These are phyloP conservation scores for Candida freyschussii DNA, from an alignment of 1,139 yeast genomes.

Conservation along the genomic window DNA sequence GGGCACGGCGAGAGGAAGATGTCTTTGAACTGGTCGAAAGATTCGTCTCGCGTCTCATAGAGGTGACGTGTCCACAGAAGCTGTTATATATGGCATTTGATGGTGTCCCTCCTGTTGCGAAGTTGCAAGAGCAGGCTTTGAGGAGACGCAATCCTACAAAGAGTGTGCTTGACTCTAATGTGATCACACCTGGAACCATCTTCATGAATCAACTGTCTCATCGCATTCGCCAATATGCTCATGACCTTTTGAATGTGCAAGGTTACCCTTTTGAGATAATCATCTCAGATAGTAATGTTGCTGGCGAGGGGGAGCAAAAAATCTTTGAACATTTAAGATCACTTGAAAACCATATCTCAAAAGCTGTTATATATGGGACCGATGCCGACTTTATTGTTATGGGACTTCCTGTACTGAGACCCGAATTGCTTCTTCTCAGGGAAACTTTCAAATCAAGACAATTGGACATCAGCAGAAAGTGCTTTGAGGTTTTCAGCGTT, in stretches of 20 bases:
- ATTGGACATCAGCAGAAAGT: constrained; percentile 1
- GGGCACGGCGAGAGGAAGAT: constrained; percentile 69
- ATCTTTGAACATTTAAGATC: constrained; percentile 71
- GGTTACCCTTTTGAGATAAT: constrained; percentile 44
- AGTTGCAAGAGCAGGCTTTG: constrained; percentile 86
- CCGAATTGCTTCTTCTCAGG: constrained; percentile 7
- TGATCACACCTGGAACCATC: constrained; percentile 18
- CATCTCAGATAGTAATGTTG: constrained; percentile 76
- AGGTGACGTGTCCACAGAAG: constrained; percentile 61
- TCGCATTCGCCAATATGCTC: not conserved
- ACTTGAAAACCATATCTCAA: constrained; percentile 47
- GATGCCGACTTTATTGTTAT: constrained; percentile 88
- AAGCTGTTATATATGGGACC: constrained; percentile 70
- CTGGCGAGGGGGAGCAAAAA: constrained; percentile 94
- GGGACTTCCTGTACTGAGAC: constrained; percentile 39
- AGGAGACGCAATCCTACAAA: constrained; percentile 45
- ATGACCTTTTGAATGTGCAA: not conserved
- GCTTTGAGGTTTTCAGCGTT: constrained; percentile 14
- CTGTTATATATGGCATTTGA: constrained; percentile 83
- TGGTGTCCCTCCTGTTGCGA: constrained; percentile 92
- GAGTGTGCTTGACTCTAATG: constrained; percentile 1
- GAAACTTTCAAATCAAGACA: constrained; percentile 6
- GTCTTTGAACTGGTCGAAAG: constrained; percentile 59
- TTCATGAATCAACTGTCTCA: constrained; percentile 5
- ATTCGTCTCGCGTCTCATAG: constrained; percentile 72